A percentile compares a stretch with the other conserved stretches of the same genome.
Evolutionary conservation across 2,329 filamentous ascomycete genomes (phyloP).

Genomic region (Capronia epimyces): DNA sequence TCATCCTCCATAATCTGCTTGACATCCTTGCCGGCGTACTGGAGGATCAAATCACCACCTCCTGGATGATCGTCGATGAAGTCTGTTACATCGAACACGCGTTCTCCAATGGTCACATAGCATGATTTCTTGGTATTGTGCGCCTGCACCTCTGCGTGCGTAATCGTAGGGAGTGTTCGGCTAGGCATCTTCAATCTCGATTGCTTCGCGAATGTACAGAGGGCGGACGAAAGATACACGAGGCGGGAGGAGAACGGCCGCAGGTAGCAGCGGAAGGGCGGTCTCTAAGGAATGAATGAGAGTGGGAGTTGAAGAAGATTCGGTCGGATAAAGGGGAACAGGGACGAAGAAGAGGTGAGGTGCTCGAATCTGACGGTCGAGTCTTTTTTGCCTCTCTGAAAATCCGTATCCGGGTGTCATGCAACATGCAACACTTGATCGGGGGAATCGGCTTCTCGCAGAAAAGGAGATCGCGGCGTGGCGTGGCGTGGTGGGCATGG

Average conservation of each 20-base stretch:
- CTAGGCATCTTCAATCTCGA: constrained; percentile 47
- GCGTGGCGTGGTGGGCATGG: background rate
- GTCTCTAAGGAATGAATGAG: constrained; percentile 1
- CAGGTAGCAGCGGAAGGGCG: background rate
- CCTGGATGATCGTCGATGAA: constrained; percentile 90
- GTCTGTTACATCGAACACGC: constrained; percentile 91
- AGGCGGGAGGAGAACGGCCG: background rate
- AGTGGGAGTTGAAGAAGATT: background rate
- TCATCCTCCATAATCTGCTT: constrained; percentile 75
- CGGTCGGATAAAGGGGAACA: background rate
- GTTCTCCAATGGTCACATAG: constrained; percentile 83
- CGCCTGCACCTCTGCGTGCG: constrained; percentile 69
- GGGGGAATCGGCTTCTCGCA: no score
- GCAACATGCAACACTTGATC: no score
- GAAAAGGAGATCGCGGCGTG: constrained; percentile 5
- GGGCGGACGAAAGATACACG: no score
- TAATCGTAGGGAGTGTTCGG: constrained; percentile 75
- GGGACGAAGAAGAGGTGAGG: background rate
- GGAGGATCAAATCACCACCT: constrained; percentile 78
- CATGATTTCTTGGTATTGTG: constrained; percentile 79
- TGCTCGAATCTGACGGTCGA: background rate
- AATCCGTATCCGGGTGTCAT: constrained; percentile 3
- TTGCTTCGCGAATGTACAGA: background rate
- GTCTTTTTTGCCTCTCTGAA: constrained; percentile 1
- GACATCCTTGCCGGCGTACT: constrained; percentile 85